Conservation (phyloP, 2,329 filamentous ascomycete species). For the Cytospora mali region DNA sequence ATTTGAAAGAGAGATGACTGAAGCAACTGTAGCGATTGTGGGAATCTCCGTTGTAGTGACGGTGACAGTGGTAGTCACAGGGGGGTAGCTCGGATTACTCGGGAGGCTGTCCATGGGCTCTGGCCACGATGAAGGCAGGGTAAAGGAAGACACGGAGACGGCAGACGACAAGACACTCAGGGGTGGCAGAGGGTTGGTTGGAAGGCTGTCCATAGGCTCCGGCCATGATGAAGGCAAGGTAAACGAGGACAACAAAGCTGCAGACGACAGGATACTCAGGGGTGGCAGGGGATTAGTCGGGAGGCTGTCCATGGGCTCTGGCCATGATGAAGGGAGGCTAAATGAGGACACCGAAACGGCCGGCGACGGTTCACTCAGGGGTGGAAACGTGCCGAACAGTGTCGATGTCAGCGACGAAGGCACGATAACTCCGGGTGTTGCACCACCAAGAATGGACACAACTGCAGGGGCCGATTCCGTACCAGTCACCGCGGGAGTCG, state of each 20-base stretch:
- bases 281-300: neutral
- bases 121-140: too few species aligned
- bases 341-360: neutral
- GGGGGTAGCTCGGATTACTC: too few species aligned
- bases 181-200: neutral
- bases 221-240: too few species aligned
- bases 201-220: too few species aligned
- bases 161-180: too few species aligned
- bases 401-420: conserved; percentile 14
- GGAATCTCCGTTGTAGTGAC: neutral
- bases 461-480: conserved; percentile 3
- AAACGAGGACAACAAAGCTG: neutral
- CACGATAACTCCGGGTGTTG: neutral
- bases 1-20: conserved; percentile 19
- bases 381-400: conserved; percentile 17
- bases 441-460: conserved; percentile 12
- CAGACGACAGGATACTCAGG: too few species aligned
- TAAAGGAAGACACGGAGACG: neutral
- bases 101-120: too few species aligned
- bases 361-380: neutral
- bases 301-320: neutral
- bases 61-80: neutral
- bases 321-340: neutral
- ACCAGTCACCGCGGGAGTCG: neutral
- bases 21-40: conserved; percentile 15